These are phyloP conservation scores for Plasmodium reichenowi DNA, from an alignment of 169 alveolate genomes.

Conservation along the genomic window DNA sequence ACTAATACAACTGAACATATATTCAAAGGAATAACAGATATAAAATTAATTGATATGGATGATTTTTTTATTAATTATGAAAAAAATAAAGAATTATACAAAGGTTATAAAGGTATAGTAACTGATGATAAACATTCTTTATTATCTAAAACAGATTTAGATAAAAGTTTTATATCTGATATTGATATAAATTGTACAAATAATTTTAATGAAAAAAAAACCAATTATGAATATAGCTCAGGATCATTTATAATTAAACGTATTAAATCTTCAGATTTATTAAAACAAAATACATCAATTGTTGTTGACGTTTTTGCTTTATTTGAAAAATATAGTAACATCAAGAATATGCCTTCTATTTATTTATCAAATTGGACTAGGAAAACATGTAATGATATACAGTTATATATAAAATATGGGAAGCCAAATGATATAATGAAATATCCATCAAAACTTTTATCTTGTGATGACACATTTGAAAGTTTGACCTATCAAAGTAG, in stretches of 20 bases:
- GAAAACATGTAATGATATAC: conserved; percentile 68
- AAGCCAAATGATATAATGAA: conserved; percentile 49
- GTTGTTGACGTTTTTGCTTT: conserved; percentile 62
- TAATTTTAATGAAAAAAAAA: conserved; percentile 8
- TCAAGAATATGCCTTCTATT: conserved; percentile 12
- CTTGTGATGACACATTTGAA: conserved; percentile 75
- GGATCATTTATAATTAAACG: conserved; percentile 61
- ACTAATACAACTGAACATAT: conserved; percentile 24
- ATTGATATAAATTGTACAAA: conserved; percentile 60
- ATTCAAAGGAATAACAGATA: conserved; percentile 72
- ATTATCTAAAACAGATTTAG: conserved; percentile 49
- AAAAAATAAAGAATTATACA: conserved; percentile 26
- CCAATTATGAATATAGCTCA: conserved; percentile 51
- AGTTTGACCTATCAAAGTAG: background rate
- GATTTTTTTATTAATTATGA: conserved; percentile 64
- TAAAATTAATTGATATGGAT: conserved; percentile 69
- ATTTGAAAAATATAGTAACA: conserved; percentile 46
- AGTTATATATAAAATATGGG: conserved; percentile 48
- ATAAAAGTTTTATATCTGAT: conserved; percentile 59
- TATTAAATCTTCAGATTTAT: conserved; percentile 32
- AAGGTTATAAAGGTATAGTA: conserved; percentile 72
- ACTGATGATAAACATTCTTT: conserved; percentile 72
- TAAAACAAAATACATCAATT: conserved; percentile 8
- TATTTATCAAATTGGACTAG: conserved; percentile 60
- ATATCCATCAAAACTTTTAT: conserved; percentile 46